Conservation (phyloP, 176 grass and related monocot genomes). For the Musa beccarii region DNA sequence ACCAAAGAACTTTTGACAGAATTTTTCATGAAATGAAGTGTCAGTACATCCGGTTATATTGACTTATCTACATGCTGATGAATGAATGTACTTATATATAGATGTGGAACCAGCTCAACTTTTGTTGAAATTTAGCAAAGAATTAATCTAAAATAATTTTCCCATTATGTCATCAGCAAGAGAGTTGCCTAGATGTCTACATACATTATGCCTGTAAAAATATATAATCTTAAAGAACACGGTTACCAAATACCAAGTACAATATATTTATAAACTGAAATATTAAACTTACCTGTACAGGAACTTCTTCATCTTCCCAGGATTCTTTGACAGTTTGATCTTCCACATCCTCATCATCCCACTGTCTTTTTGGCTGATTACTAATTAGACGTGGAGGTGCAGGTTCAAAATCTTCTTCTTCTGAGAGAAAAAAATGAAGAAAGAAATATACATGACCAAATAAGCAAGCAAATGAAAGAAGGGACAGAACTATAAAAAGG, state of each 20-base stretch:
- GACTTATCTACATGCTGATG: no score
- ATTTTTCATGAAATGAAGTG: no score
- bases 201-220: neutral
- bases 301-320: constrained; percentile 12
- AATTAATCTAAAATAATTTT: neutral
- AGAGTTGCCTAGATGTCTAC: no score
- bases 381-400: neutral
- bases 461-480: neutral
- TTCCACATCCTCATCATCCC: constrained; percentile 3
- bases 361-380: neutral
- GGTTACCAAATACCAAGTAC: neutral
- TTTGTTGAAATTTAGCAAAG: neutral
- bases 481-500: no score
- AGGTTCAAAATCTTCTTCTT: constrained; percentile 8
- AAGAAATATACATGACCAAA: neutral
- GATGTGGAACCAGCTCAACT: neutral
- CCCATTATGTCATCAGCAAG: neutral
- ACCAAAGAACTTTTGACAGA: no score
- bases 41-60: no score
- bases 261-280: neutral
- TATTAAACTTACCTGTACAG: neutral
- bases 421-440: neutral
- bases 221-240: neutral
- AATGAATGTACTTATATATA: no score
- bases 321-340: neutral